Evolutionary conservation across 768 basidiomycete species (phyloP), one percentile per base, ranked within the genome.

Genomic region (Leccinum uliginosum): DNA sequence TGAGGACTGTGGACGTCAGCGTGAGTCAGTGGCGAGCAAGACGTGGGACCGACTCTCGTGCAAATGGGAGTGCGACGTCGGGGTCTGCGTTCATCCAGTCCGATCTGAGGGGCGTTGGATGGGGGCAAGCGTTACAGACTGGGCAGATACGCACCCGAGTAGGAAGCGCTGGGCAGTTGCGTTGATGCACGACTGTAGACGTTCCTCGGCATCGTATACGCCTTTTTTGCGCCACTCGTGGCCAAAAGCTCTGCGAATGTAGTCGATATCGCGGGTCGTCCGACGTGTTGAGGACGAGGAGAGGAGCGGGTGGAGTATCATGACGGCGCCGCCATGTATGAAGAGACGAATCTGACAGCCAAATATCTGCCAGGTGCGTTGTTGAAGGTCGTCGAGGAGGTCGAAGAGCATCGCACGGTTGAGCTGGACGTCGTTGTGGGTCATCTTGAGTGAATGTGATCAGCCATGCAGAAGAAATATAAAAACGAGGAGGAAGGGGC

Each of bases 1-100:
- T 47, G 49, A 9, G 62, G 47, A 46, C 70, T 71, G 60, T 46
- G n/a, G 17, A 7, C 4, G 34, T 62, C 50, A 66, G 52, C 55
- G 29, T 50, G 62, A 49, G 40, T 44, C 48, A 48, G 58, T 55
- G 51, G 44, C 24, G 1, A 27, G 17, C 17, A 9, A 35, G 26
- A 24, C 38, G 50, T 52, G 50, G 49, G 48, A 66, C 85, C 70
- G 64, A 87, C 83, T 85, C 82, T 57, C 72, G 67, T 19, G 82
- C 80, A 78, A 84, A 80, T 15, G 87, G 87, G 49, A 89, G 74
- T 3, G 87, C 84, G 14, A 87, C 76, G 59, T 89, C 87, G 0
- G 87, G 83, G 60, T 87, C 83, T 4, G 83, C 80, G 55, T 89
- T 89, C 87, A 89, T 87, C 87, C 87, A 89, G 67, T 89, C 87